phyloP scores from a whole-genome alignment of 176 grass and related monocot species.

The Cenchrus fungigraminus region DNA sequence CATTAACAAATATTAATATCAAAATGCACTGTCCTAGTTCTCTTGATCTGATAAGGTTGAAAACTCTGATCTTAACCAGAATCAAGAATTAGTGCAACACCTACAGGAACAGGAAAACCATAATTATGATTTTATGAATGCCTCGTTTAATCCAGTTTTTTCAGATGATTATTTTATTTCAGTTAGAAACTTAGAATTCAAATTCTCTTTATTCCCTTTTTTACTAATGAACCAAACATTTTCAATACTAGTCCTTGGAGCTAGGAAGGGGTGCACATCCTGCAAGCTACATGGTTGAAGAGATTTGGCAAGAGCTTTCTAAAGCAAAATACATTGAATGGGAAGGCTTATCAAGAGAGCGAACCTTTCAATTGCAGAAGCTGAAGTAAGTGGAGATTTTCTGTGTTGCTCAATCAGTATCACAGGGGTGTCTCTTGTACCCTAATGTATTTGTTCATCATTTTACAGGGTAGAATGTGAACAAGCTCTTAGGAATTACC shows the following conservation, averaged over 20 bases:
- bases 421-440: background rate
- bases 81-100: background rate
- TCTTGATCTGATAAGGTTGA: background rate
- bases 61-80: background rate
- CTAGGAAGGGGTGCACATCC: conserved; percentile 79
- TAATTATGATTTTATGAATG: background rate
- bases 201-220: conserved; percentile 24
- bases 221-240: conserved; percentile 35
- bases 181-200: conserved; percentile 16
- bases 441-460: background rate
- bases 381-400: conserved; percentile 57
- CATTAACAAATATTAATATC: background rate
- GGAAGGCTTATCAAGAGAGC: conserved; percentile 65
- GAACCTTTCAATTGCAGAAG: conserved; percentile 46
- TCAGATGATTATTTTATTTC: conserved; percentile 22
- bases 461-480: conserved; percentile 68
- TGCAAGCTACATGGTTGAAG: conserved; percentile 77
- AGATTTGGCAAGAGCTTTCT: conserved; percentile 80
- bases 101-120: conserved; percentile 3
- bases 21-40: background rate
- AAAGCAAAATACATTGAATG: conserved; percentile 90
- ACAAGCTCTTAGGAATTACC: conserved; percentile 67
- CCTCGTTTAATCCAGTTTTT: conserved; percentile 13
- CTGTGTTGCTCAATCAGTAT: conserved; percentile 24
- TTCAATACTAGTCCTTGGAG: conserved; percentile 71